Percentiles rank a stretch among this genome's conserved stretches.
phyloP scores from a whole-genome alignment of 1,139 yeast species.

The Keqinozyma sinolaborantium region DNA sequence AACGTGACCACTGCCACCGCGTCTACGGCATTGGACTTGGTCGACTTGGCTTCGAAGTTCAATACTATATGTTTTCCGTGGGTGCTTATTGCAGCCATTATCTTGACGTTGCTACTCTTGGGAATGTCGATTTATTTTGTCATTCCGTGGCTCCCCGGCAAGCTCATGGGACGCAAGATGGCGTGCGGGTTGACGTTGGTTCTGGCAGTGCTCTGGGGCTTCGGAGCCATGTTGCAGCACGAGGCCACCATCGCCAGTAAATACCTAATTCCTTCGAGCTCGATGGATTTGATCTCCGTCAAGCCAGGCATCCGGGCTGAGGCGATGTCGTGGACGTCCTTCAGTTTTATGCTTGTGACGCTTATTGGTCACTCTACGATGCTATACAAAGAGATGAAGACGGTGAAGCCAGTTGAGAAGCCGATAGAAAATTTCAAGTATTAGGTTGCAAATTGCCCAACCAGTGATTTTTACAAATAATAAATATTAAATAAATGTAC shows the following conservation, averaged over 20 bases:
- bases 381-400: constrained; percentile 4
- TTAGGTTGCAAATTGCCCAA: no score
- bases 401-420: not conserved
- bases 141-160: constrained; percentile 50
- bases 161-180: constrained; percentile 24
- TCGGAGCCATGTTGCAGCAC: constrained; percentile 67
- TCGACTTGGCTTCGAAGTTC: constrained; percentile 39
- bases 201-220: constrained; percentile 55
- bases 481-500: no score
- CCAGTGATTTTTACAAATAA: no score
- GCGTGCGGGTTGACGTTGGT: constrained; percentile 32
- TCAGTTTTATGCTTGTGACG: constrained; percentile 37
- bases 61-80: constrained; percentile 51
- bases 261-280: constrained; percentile 44
- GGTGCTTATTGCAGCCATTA: constrained; percentile 46
- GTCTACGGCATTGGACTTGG: constrained; percentile 29
- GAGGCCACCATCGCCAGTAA: constrained; percentile 52
- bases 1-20: constrained; percentile 9
- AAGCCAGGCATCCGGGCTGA: constrained; percentile 52
- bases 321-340: constrained; percentile 60
- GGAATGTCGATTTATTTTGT: constrained; percentile 38
- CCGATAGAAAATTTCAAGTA: no score
- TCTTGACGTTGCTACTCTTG: constrained; percentile 40
- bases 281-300: constrained; percentile 47
- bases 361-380: constrained; percentile 15